phyloP scores from a whole-genome alignment of 116 monocot genomes.

The Cymodocea nodosa region DNA sequence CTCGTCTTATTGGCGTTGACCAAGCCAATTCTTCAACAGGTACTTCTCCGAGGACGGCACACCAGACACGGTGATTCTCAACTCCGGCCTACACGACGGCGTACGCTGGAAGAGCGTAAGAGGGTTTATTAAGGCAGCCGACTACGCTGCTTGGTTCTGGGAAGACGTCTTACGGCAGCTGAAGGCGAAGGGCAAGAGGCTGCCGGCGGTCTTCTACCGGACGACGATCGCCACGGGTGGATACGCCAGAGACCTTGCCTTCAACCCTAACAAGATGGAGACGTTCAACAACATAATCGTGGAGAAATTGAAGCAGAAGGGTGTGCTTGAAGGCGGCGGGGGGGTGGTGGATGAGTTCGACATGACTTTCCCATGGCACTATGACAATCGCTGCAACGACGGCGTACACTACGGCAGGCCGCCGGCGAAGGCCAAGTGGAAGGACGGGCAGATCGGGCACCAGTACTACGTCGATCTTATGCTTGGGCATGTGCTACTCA shows the following conservation, averaged over 20 bases:
- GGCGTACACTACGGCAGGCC: slow-evolving; percentile 83
- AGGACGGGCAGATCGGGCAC: slow-evolving; percentile 75
- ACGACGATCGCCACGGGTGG: slow-evolving; percentile 68
- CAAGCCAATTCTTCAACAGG: too few species aligned
- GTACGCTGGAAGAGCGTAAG: slow-evolving; percentile 41
- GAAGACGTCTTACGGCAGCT: slow-evolving; percentile 11
- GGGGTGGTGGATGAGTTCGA: slow-evolving; percentile 78
- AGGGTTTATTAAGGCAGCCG: slow-evolving; percentile 34
- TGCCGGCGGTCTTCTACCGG: slow-evolving; percentile 61
- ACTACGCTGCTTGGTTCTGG: slow-evolving; percentile 70
- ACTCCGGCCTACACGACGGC: slow-evolving; percentile 87
- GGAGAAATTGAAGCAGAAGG: slow-evolving; percentile 52
- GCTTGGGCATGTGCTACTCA: slow-evolving; percentile 80
- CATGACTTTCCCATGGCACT: slow-evolving; percentile 95
- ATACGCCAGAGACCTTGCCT: slow-evolving; percentile 62
- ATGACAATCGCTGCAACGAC: slow-evolving; percentile 75
- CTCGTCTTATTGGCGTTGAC: too few species aligned
- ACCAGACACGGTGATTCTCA: slow-evolving; percentile 55
- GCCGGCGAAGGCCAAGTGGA: slow-evolving; percentile 52
- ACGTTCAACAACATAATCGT: slow-evolving; percentile 52
- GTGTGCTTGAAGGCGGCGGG: slow-evolving; percentile 29
- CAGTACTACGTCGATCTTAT: slow-evolving; percentile 86
- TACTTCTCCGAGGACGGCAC: slow-evolving; percentile 37
- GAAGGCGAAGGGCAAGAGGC: background rate
- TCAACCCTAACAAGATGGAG: slow-evolving; percentile 90